Evolutionary conservation across 2,329 filamentous ascomycete species (phyloP), one percentile per base, ranked within the genome.

Genomic region (Venturia effusa): DNA sequence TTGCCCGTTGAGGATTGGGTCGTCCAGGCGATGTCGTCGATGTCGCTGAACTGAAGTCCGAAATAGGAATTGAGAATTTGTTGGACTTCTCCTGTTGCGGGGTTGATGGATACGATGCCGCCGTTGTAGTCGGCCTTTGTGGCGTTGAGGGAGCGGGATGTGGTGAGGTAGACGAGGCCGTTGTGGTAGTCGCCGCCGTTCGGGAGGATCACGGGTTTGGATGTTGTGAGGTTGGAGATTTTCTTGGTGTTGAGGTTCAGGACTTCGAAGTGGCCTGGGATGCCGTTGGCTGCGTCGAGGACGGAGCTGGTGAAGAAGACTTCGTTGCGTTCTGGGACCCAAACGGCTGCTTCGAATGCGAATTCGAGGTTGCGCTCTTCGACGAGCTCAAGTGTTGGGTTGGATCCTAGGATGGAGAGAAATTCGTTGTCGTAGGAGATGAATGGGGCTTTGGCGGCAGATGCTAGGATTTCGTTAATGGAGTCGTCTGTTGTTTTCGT

Each of bases 301-400:
- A 61, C 19, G 19, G 65, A 59, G 69, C 30, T 68, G 22, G 65
- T 64, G 62, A 66, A 67, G 65, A 65, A 65, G n/a, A 71, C 63
- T 63, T 70, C 67, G 43, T 71, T 69, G 7, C 65, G 66, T 17
- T 70, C 67, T 1, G 68, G 67, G 1, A 71, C 37, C 45, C 67
- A 70, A n/a, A 70, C 67, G 19, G 68, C 69, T 13, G 69, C 69
- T 65, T 71, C 69, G 57, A 71, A 69, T 0, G 70, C 68, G 55
- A 69, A 67, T 5, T 64, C 65, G 59, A 3, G 67, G 15, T 60
- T 32, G 68, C 55, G 40, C 30, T 67, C 22, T 45, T 69, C 67
- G 3, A 71, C 67, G 37, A 65, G 65, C 43, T 70, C 67, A 15
- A 70, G 30, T 30, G 67, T 68, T 4, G 69, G 69, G n/a, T 68